Evolutionary conservation across 2,329 filamentous ascomycete species (phyloP).

Genomic region (Lizonia empirigonia): DNA sequence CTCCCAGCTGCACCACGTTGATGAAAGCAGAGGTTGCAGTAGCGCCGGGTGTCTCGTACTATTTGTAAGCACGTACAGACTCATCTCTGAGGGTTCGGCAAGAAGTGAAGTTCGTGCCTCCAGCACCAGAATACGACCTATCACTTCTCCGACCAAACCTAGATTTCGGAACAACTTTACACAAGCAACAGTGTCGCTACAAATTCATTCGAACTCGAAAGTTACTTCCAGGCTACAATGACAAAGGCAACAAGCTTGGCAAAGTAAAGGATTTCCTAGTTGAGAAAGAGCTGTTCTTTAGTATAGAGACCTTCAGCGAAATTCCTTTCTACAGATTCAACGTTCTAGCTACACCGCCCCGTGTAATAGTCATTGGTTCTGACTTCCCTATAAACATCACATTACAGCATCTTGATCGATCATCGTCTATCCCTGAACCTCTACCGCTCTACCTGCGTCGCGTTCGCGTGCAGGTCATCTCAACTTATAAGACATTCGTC

Average conservation of each 20-base stretch:
- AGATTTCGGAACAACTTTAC: constrained; percentile 20
- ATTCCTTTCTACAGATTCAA: constrained; percentile 32
- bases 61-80: constrained; percentile 22
- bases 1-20: constrained; percentile 22
- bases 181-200: constrained; percentile 26
- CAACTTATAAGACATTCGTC: constrained; percentile 21
- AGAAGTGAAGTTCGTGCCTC: constrained; percentile 14
- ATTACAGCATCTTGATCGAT: constrained; percentile 34
- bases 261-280: constrained; percentile 29
- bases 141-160: constrained; percentile 23
- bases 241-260: constrained; percentile 23
- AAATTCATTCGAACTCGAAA: constrained; percentile 34
- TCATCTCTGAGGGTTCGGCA: constrained; percentile 13
- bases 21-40: constrained; percentile 7
- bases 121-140: constrained; percentile 24
- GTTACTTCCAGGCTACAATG: constrained; percentile 25
- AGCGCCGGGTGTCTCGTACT: constrained; percentile 23
- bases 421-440: constrained; percentile 28
- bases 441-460: constrained; percentile 33
- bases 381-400: constrained; percentile 24
- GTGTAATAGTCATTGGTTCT: constrained; percentile 26
- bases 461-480: constrained; percentile 29
- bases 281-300: constrained; percentile 32
- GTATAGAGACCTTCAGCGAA: constrained; percentile 24
- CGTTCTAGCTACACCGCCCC: constrained; percentile 27